Percentiles rank a stretch among this genome's conserved stretches.
phyloP scores from a whole-genome alignment of 495 filamentous ascomycete species.

The Aspergillus sclerotiicarbonarius region DNA sequence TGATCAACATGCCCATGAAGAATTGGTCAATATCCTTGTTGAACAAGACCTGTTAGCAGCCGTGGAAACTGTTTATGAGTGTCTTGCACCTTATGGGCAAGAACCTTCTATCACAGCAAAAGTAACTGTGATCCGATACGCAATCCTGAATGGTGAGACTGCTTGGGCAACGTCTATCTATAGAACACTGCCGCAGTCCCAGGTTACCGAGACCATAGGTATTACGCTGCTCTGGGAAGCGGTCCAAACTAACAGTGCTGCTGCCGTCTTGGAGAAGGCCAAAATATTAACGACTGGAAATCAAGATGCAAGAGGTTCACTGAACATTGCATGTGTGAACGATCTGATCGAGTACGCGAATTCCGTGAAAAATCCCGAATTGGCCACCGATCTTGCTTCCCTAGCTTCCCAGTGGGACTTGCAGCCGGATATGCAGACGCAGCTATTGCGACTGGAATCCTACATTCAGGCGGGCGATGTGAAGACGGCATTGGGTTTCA shows the following conservation, averaged over 20 bases:
- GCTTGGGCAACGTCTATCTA: conserved; percentile 66
- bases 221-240: conserved; percentile 74
- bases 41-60: conserved; percentile 35
- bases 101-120: conserved; percentile 48
- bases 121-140: conserved; percentile 51
- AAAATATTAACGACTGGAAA: conserved; percentile 51
- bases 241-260: conserved; percentile 64
- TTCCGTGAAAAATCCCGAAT: conserved; percentile 62
- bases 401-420: conserved; percentile 63
- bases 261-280: conserved; percentile 64
- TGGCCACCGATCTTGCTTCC: conserved; percentile 68
- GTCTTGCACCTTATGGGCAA: conserved; percentile 43
- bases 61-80: conserved; percentile 52
- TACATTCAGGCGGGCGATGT: conserved; percentile 67
- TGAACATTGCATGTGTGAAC: conserved; percentile 74
- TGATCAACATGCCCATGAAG: conserved; percentile 39
- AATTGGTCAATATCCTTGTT: conserved; percentile 36
- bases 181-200: conserved; percentile 51
- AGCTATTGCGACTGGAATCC: conserved; percentile 72
- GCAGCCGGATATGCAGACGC: conserved; percentile 60
- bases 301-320: conserved; percentile 34
- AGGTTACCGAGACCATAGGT: conserved; percentile 59
- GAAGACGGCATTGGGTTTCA: conserved; percentile 59
- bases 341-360: conserved; percentile 70
- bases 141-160: conserved; percentile 55